A percentile compares a stretch with the other conserved stretches of the same genome.
Evolutionary conservation across 2,329 filamentous ascomycete genomes (phyloP).

Genomic region (Stachybotrys echinatus): DNA sequence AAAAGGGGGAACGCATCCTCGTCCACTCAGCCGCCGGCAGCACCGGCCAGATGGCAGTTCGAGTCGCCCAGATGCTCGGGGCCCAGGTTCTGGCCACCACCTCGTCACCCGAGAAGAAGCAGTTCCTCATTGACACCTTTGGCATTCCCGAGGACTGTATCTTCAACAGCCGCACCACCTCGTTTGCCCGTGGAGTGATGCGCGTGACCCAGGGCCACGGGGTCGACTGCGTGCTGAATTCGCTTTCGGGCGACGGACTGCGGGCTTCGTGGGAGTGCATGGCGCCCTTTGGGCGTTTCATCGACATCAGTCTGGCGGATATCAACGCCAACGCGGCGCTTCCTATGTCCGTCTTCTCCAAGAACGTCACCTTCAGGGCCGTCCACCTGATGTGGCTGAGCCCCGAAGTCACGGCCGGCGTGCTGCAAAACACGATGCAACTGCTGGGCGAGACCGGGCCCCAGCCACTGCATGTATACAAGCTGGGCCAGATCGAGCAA

Average conservation of each 20-base stretch:
- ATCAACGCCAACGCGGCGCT: slow-evolving; percentile 9
- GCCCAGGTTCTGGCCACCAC: slow-evolving; percentile 15
- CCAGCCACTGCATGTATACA: not conserved
- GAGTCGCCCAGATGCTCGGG: slow-evolving; percentile 16
- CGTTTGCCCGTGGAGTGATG: slow-evolving; percentile 11
- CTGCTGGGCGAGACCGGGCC: slow-evolving; percentile 2
- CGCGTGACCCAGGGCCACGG: slow-evolving; percentile 19
- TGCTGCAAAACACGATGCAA: slow-evolving; percentile 6
- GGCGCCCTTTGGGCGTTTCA: slow-evolving; percentile 23
- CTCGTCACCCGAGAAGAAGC: slow-evolving; percentile 19
- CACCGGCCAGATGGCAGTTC: slow-evolving; percentile 23
- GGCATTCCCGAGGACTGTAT: slow-evolving; percentile 23
- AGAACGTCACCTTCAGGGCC: slow-evolving; percentile 8
- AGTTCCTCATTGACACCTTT: slow-evolving; percentile 17
- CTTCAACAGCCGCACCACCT: slow-evolving; percentile 23
- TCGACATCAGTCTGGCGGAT: slow-evolving; percentile 29
- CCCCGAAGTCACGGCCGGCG: not conserved
- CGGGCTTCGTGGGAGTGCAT: slow-evolving; percentile 27
- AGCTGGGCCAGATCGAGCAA: slow-evolving; percentile 1
- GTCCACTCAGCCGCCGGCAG: slow-evolving; percentile 27
- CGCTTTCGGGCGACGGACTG: slow-evolving; percentile 20
- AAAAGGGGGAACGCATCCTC: slow-evolving; percentile 23
- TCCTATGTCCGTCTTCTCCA: slow-evolving; percentile 9
- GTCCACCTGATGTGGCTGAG: no score
- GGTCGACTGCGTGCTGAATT: slow-evolving; percentile 29